Percentiles rank a stretch among this genome's conserved stretches.
Conservation (phyloP, 2,329 filamentous ascomycete species). For the Alternaria rosae region DNA sequence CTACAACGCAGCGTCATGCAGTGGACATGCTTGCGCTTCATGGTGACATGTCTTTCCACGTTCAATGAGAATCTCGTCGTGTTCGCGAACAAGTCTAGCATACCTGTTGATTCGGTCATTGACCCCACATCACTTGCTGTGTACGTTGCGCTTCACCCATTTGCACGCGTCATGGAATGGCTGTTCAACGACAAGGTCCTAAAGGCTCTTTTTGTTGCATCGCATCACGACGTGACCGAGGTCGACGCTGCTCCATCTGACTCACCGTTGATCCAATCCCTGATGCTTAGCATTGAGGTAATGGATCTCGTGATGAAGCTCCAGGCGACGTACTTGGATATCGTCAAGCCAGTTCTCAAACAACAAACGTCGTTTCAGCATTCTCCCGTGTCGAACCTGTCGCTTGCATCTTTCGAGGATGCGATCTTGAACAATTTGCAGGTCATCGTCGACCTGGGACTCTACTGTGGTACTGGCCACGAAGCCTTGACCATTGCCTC, state of each 20-base stretch:
- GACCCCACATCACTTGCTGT: conserved; percentile 75
- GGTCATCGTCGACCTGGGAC: conserved; percentile 81
- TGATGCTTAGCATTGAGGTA: conserved; percentile 82
- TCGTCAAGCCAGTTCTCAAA: conserved; percentile 82
- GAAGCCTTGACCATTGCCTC: conserved; percentile 81
- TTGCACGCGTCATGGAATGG: conserved; percentile 96
- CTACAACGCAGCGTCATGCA: conserved; percentile 76
- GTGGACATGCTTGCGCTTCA: conserved; percentile 84
- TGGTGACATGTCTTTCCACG: conserved; percentile 76
- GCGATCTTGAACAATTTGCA: conserved; percentile 81
- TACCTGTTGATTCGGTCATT: conserved; percentile 78
- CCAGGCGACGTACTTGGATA: conserved; percentile 88
- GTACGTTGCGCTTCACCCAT: conserved; percentile 90
- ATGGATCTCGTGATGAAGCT: conserved; percentile 83
- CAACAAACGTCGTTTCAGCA: conserved; percentile 67
- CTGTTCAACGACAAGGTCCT: conserved; percentile 93
- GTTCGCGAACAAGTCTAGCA: conserved; percentile 78
- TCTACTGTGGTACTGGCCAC: conserved; percentile 86
- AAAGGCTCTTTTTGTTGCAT: conserved; percentile 75
- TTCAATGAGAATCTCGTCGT: conserved; percentile 96
- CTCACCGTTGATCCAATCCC: conserved; percentile 80
- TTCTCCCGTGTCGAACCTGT: conserved; percentile 72
- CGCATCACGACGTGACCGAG: conserved; percentile 77
- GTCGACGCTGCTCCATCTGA: conserved; percentile 76
- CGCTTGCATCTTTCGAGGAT: conserved; percentile 91